These are phyloP conservation scores for Fragaria vesca DNA, from an alignment of 306 rosid genomes.

Conservation along the genomic window DNA sequence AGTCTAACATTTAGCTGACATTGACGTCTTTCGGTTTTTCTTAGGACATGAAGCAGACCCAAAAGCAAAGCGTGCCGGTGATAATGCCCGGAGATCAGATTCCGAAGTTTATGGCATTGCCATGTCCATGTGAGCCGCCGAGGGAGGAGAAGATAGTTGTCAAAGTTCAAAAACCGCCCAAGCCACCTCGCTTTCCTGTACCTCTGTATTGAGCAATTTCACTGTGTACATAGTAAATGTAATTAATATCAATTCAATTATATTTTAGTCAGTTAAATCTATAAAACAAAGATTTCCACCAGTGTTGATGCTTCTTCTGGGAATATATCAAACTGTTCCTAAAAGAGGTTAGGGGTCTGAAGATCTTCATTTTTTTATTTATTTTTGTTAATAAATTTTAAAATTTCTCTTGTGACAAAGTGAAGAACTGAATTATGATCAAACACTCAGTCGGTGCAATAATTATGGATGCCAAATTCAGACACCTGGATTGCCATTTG, in stretches of 20 bases:
- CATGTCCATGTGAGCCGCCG: slow-evolving; percentile 70
- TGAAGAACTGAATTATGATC: neutral
- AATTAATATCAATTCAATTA: neutral
- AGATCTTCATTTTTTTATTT: no score
- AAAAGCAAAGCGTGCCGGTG: slow-evolving; percentile 64
- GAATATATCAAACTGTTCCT: neutral
- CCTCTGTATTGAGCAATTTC: slow-evolving; percentile 41
- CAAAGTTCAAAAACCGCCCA: slow-evolving; percentile 41
- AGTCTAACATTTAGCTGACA: neutral
- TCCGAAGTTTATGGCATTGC: slow-evolving; percentile 88
- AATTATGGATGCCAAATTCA: neutral
- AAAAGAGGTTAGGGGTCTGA: neutral
- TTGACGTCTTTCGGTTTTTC: neutral
- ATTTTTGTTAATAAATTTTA: no score
- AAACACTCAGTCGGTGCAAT: slow-evolving; percentile 1
- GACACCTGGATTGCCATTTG: slow-evolving; percentile 7
- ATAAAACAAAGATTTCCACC: slow-evolving; percentile 6
- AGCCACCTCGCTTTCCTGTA: slow-evolving; percentile 53
- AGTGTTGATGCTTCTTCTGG: neutral
- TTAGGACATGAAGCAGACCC: slow-evolving; percentile 44
- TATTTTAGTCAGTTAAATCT: neutral
- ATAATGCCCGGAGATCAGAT: slow-evolving; percentile 84
- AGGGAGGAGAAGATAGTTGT: slow-evolving; percentile 40
- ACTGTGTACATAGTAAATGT: slow-evolving; percentile 13
- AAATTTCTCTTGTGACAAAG: no score